These are phyloP conservation scores for Przewalskia tangutica DNA, from an alignment of 257 asterid genomes.

Conservation along the genomic window DNA sequence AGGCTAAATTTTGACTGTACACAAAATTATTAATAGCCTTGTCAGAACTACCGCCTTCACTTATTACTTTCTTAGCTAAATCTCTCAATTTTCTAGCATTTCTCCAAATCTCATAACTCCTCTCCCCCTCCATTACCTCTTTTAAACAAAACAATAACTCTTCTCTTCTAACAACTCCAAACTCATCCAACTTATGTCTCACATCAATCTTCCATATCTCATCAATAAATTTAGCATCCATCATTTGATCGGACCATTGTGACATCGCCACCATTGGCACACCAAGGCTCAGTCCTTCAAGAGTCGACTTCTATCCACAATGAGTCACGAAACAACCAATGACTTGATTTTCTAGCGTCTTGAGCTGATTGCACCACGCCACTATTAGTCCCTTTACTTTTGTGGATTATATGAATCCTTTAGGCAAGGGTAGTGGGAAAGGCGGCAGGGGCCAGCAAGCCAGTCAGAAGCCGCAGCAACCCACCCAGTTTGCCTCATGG, in stretches of 20 bases:
- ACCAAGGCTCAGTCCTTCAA: constrained; percentile 46
- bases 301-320: constrained; percentile 58
- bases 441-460: too few relatives aligned
- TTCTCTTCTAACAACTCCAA: constrained; percentile 37
- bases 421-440: too few relatives aligned
- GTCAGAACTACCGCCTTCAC: constrained; percentile 55
- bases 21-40: constrained; percentile 40
- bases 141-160: constrained; percentile 36
- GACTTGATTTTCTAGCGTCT: constrained; percentile 33
- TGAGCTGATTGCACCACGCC: constrained; percentile 66
- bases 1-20: neutral
- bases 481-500: too few relatives aligned
- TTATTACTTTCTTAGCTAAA: constrained; percentile 36
- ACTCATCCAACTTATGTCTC: constrained; percentile 43
- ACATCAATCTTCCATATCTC: constrained; percentile 53
- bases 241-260: constrained; percentile 57
- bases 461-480: too few relatives aligned
- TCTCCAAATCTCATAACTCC: constrained; percentile 24
- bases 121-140: constrained; percentile 41
- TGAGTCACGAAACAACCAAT: constrained; percentile 58
- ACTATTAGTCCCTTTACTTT: constrained; percentile 34
- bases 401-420: constrained; percentile 13
- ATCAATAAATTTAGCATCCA: constrained; percentile 46
- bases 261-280: constrained; percentile 61
- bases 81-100: constrained; percentile 44